Evolutionary conservation across 805 yeast species (phyloP).

Genomic region (Wickerhamiella lipophila): DNA sequence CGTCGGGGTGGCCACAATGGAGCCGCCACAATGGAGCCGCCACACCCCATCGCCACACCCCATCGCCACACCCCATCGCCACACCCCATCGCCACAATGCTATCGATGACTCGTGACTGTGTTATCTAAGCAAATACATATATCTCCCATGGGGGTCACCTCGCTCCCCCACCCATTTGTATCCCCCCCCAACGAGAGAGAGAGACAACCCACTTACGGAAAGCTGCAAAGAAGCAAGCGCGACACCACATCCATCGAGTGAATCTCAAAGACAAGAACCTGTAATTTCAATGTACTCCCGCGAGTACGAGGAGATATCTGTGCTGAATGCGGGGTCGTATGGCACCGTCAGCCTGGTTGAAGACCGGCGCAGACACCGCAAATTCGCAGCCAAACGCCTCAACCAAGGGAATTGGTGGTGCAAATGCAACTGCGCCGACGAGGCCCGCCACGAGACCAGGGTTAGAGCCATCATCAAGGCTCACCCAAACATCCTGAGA

Average conservation of each 20-base stretch:
- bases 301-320: conserved; percentile 12
- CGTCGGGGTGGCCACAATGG: too few species aligned
- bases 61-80: neutral
- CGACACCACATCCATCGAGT: neutral
- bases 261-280: too few species aligned
- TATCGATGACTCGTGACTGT: neutral
- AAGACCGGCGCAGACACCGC: conserved; percentile 40
- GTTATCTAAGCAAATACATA: neutral
- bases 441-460: conserved; percentile 43
- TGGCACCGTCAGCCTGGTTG: conserved; percentile 81
- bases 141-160: neutral
- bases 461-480: conserved; percentile 60
- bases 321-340: conserved; percentile 80
- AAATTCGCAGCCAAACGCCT: conserved; percentile 81
- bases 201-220: neutral
- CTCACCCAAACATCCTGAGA: conserved; percentile 65
- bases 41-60: too few species aligned
- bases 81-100: neutral
- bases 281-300: conserved; percentile 7
- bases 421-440: conserved; percentile 12
- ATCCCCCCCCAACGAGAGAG: neutral
- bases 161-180: neutral
- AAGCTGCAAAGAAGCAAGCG: neutral
- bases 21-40: too few species aligned
- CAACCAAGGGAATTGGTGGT: conserved; percentile 4